Evolutionary conservation across 1,284 basidiomycete species (phyloP).

Genomic region (Rhodotorula sp.): DNA sequence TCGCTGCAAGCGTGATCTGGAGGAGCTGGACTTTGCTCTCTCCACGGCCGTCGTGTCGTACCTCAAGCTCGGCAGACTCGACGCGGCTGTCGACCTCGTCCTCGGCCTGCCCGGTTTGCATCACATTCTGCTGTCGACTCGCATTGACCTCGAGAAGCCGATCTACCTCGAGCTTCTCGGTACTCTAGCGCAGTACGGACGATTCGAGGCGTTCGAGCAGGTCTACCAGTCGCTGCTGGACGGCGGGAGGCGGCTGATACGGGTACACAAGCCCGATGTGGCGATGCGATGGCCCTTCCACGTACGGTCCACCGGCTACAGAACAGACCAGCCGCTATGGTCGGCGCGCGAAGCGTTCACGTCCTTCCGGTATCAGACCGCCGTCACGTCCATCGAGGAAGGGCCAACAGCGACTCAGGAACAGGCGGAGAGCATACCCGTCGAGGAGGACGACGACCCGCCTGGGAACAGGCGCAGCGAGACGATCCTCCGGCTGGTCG

Average conservation of each 20-base stretch:
- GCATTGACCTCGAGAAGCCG: not conserved
- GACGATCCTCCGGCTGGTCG: not conserved
- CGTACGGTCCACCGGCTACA: not conserved
- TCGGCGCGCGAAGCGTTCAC: constrained; percentile 20
- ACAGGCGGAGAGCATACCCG: not conserved
- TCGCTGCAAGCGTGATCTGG: too few relatives aligned
- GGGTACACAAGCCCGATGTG: not conserved
- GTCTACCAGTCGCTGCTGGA: not conserved
- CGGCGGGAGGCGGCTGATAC: not conserved
- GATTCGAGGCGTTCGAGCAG: constrained; percentile 20
- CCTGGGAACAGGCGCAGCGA: too few relatives aligned
- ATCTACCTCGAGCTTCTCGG: constrained; percentile 2
- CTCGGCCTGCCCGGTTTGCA: not conserved
- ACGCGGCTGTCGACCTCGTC: constrained; percentile 5
- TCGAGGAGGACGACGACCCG: not conserved
- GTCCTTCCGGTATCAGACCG: constrained; percentile 17
- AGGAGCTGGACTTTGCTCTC: not conserved
- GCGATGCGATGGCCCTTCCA: constrained; percentile 4
- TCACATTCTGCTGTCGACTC: not conserved
- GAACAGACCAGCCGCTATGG: not conserved
- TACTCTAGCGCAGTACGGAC: not conserved
- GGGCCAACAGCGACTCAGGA: not conserved
- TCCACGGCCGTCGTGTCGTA: not conserved
- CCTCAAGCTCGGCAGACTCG: constrained; percentile 6
- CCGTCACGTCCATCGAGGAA: constrained; percentile 19